Evolutionary conservation across 192 early-diverging fungal species (phyloP), one percentile per base, ranked within the genome.

Genomic region (Backusella sp.): DNA sequence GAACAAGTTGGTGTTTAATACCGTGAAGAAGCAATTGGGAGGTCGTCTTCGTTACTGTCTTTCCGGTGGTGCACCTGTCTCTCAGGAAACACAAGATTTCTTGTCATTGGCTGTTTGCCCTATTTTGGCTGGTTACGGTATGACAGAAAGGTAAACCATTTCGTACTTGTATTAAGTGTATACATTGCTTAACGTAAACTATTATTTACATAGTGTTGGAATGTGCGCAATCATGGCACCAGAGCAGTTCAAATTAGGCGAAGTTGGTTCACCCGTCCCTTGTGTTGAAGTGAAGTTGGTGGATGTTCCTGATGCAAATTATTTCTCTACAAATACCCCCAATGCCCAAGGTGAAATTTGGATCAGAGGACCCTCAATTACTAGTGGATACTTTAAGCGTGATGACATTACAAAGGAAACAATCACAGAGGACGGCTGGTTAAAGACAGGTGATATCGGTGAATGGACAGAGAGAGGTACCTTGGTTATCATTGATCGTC

Each of bases 381-480:
- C 87, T 80, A 77, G 76, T 66, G 91, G 90, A 4, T 94, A 94
- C 73, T 91, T 86, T 78, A 89, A 92, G 68, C 84, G 89, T 52
- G 84, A 86, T 11, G 80, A 90, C 6, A 44, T 85, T 9, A 93
- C 90, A 3, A 80, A 81, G 37, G 87, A 94, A 79, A 80, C 86
- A 7, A 80, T 92, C 34, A 90, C 89, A 0, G 70, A 78, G 2
- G 91, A 92, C 73, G 91, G 91, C 1, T 93, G 92, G 92, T 77
- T 93, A 49, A 90, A 83, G 81, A 92, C 91, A 1, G 92, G 92
- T 21, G 92, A 92, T 74, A 93, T 94, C 85, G 94, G 87, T 56
- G 88, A 90, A 74, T 90, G 86, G 86, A 86, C 88, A 44, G 82
- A 88, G 7, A 89, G 91, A 73, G 94, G 94, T 6, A 88, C 90